Evolutionary conservation across 192 early-diverging fungal genomes (phyloP).

Genomic region (Backusella tarrabulga): DNA sequence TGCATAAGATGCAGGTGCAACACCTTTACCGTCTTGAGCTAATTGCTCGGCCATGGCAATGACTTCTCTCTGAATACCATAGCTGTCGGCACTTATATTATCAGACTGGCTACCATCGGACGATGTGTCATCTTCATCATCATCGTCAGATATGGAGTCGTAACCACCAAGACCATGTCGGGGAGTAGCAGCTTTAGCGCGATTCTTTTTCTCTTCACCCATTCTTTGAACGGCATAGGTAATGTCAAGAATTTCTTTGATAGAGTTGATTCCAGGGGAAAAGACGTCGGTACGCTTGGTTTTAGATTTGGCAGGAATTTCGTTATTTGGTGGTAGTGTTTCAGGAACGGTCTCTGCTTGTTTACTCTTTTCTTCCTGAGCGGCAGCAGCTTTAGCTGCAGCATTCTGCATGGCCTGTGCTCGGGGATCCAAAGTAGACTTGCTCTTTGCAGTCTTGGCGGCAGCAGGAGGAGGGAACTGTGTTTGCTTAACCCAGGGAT

Average conservation of each 20-base stretch:
- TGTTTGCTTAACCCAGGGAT: constrained; percentile 63
- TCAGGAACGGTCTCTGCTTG: neutral
- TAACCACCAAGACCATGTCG: constrained; percentile 9
- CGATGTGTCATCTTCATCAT: neutral
- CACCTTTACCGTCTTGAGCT: constrained; percentile 15
- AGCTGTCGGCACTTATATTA: neutral
- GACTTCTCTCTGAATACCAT: constrained; percentile 14
- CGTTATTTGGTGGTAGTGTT: neutral
- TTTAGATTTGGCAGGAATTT: constrained; percentile 28
- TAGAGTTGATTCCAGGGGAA: constrained; percentile 48
- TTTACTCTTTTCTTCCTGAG: neutral
- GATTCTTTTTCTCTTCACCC: constrained; percentile 57
- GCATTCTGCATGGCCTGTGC: constrained; percentile 19
- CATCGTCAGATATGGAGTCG: constrained; percentile 6
- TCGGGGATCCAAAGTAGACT: neutral
- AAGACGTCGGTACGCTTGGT: constrained; percentile 46
- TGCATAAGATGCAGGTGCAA: constrained; percentile 16
- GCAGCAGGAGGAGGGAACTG: neutral
- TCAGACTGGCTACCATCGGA: neutral
- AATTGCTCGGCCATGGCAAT: constrained; percentile 29
- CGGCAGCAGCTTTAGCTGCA: neutral
- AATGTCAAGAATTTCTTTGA: constrained; percentile 76
- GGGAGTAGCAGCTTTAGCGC: neutral
- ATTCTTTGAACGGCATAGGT: constrained; percentile 79
- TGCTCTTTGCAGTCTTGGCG: neutral